Evolutionary conservation across 148 eudicot species (phyloP).

Genomic region (Vaccinium darrowii): DNA sequence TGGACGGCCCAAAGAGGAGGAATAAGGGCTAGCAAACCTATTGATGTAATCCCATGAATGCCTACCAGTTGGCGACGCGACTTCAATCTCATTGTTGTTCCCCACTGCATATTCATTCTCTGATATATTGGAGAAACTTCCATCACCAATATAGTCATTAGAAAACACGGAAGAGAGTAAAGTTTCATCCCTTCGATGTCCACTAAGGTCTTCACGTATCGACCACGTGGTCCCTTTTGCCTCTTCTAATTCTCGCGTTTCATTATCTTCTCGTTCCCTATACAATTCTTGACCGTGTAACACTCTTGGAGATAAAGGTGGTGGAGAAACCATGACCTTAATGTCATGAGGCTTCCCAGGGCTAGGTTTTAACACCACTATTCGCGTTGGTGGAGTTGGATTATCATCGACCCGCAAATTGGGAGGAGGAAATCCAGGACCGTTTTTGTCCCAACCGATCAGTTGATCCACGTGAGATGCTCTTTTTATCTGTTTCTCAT

Average conservation of each 20-base stretch:
- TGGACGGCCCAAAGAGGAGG: constrained; percentile 67
- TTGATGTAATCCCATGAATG: constrained; percentile 92
- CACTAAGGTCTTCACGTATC: constrained; percentile 54
- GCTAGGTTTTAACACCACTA: constrained; percentile 88
- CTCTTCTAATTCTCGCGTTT: constrained; percentile 59
- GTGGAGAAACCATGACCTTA: constrained; percentile 47
- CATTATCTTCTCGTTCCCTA: constrained; percentile 50
- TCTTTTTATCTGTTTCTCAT: constrained; percentile 46
- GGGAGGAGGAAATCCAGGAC: constrained; percentile 44
- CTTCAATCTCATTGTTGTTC: constrained; percentile 73
- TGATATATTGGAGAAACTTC: constrained; percentile 77
- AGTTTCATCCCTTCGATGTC: constrained; percentile 71
- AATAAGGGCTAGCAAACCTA: constrained; percentile 56
- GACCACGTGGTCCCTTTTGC: constrained; percentile 65
- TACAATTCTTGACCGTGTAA: constrained; percentile 36
- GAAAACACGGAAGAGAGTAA: constrained; percentile 73
- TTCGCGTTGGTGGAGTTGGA: constrained; percentile 70
- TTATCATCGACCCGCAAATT: constrained; percentile 46
- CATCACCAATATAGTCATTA: constrained; percentile 81
- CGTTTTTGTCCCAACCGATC: constrained; percentile 42
- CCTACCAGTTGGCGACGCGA: constrained; percentile 72
- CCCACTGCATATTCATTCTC: constrained; percentile 62
- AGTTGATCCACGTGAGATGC: constrained; percentile 34
- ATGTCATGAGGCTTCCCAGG: constrained; percentile 46
- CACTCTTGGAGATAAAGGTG: constrained; percentile 50